Conservation (phyloP, 331 rosid species). For the Quercus tomentella region DNA sequence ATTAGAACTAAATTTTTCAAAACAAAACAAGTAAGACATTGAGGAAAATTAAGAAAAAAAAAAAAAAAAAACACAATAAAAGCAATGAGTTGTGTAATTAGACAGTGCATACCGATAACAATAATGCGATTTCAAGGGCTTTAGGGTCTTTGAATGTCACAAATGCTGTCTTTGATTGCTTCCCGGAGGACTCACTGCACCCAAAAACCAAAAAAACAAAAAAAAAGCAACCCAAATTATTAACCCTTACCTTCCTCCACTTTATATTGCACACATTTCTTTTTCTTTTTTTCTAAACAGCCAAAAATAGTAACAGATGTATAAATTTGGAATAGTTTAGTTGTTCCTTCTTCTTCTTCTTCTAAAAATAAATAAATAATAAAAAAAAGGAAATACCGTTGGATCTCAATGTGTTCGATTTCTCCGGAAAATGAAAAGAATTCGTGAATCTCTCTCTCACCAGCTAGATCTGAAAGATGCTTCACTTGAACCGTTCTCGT, state of each 20-base stretch:
- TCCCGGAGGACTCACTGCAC: conserved; percentile 67
- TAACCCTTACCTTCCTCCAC: neutral
- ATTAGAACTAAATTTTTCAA: neutral
- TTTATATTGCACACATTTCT: neutral
- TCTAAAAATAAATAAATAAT: neutral
- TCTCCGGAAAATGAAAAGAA: conserved; percentile 92
- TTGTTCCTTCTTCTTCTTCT: neutral
- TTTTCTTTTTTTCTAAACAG: neutral
- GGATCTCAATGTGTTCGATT: conserved; percentile 79
- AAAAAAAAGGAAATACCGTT: conserved; percentile 37
- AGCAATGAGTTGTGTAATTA: conserved; percentile 9
- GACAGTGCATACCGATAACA: conserved; percentile 65
- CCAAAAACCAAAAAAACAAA: conserved; percentile 10
- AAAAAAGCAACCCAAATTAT: neutral
- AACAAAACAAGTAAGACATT: neutral
- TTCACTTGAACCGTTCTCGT: conserved; percentile 82
- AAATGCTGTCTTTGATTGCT: conserved; percentile 67
- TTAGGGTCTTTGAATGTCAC: conserved; percentile 90
- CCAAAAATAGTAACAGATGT: neutral
- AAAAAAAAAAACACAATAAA: neutral
- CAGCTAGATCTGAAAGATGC: conserved; percentile 89
- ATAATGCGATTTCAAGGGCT: conserved; percentile 89
- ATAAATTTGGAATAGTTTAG: neutral
- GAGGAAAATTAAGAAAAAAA: neutral
- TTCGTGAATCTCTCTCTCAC: conserved; percentile 91